A percentile compares a stretch with the other conserved stretches of the same genome.
phyloP scores from a whole-genome alignment of 352 stramenopile genomes.

The Phytophthora ramorum region DNA sequence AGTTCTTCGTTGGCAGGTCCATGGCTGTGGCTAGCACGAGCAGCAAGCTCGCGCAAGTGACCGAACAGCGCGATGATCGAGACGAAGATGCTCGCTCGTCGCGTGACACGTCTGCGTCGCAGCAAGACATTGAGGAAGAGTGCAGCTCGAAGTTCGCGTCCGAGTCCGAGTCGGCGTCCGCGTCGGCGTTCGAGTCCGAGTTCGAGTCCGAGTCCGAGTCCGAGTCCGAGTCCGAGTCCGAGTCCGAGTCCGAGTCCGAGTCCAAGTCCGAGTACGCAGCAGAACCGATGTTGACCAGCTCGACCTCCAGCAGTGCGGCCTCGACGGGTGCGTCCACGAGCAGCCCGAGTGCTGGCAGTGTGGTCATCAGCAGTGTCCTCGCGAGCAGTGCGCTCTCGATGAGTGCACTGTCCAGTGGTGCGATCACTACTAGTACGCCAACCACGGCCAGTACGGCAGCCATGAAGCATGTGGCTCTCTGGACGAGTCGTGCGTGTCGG shows the following conservation, averaged over 20 bases:
- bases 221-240: background rate
- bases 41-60: conserved; percentile 25
- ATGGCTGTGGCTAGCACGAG: conserved; percentile 1
- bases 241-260: background rate
- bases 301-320: background rate
- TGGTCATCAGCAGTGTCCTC: background rate
- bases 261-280: background rate
- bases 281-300: background rate
- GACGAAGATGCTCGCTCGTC: conserved; percentile 27
- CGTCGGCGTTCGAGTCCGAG: too few species aligned
- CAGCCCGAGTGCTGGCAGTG: background rate
- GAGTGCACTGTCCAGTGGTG: background rate
- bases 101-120: conserved; percentile 14
- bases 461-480: background rate
- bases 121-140: conserved; percentile 24
- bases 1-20: conserved; percentile 32
- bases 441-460: background rate
- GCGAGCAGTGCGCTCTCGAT: background rate
- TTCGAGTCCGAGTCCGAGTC: background rate
- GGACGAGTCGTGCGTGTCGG: conserved; percentile 20
- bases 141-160: conserved; percentile 3
- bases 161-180: too few species aligned
- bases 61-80: conserved; percentile 18
- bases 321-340: background rate
- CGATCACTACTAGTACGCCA: background rate